A percentile compares a stretch with the other conserved stretches of the same genome.
Evolutionary conservation across 805 yeast genomes (phyloP).

Genomic region (Starmerella roubikii): DNA sequence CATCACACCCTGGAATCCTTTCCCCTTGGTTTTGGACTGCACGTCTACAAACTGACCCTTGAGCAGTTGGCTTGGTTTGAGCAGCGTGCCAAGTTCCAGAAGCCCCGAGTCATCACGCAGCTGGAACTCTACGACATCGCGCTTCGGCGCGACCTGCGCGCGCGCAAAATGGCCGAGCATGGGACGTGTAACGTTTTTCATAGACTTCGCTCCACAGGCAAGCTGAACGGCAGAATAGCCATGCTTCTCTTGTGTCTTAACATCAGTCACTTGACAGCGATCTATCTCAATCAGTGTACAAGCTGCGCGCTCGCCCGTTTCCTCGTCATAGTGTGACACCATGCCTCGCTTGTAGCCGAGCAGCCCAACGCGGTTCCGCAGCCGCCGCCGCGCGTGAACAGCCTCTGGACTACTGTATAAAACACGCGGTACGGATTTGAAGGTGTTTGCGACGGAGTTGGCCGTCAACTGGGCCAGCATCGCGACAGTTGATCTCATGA

Average conservation of each 20-base stretch:
- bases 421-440: conserved; percentile 34
- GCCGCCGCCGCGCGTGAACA: conserved; percentile 56
- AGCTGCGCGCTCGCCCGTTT: conserved; percentile 54
- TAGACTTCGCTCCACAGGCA: conserved; percentile 62
- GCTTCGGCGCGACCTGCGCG: conserved; percentile 77
- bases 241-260: conserved; percentile 53
- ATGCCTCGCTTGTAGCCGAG: conserved; percentile 78
- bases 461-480: conserved; percentile 26
- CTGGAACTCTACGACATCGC: conserved; percentile 61
- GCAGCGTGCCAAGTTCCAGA: conserved; percentile 60
- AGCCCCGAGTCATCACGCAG: conserved; percentile 53
- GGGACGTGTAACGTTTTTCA: conserved; percentile 48
- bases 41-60: conserved; percentile 76
- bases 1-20: conserved; percentile 98
- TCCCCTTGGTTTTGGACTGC: conserved; percentile 72
- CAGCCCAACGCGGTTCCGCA: conserved; percentile 70
- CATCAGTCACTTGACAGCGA: conserved; percentile 70
- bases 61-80: conserved; percentile 72
- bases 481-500: conserved; percentile 11
- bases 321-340: conserved; percentile 58
- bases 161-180: conserved; percentile 63
- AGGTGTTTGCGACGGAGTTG: conserved; percentile 21
- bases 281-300: conserved; percentile 83
- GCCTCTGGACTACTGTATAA: conserved; percentile 55
- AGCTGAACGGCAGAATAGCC: conserved; percentile 80